Evolutionary conservation across 768 basidiomycete genomes (phyloP).

Genomic region (Termitomyces eurrhizus): DNA sequence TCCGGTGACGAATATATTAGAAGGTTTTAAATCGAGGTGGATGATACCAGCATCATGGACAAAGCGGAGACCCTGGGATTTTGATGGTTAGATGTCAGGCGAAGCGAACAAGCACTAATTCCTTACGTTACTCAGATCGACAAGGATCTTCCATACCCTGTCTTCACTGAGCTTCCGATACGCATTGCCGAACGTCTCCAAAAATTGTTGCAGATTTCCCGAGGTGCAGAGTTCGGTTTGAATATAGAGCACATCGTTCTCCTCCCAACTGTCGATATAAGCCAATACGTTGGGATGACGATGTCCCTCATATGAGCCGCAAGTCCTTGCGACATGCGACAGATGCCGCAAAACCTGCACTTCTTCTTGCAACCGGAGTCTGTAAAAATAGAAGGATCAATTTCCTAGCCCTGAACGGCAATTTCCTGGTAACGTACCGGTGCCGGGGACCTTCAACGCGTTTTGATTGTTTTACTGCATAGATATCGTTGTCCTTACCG

Average conservation of each 20-base stretch:
- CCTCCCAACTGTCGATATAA: conserved; percentile 96
- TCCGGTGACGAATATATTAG: conserved; percentile 89
- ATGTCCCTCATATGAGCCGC: conserved; percentile 30
- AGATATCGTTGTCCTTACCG: conserved; percentile 48
- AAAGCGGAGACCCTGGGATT: conserved; percentile 72
- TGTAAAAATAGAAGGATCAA: conserved; percentile 27
- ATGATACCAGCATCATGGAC: conserved; percentile 87
- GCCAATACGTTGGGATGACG: conserved; percentile 79
- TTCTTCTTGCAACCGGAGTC: conserved; percentile 88
- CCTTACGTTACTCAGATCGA: conserved; percentile 84
- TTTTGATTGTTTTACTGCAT: conserved; percentile 93
- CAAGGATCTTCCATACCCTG: conserved; percentile 93
- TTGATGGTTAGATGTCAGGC: conserved; percentile 23
- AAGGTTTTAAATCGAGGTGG: conserved; percentile 96
- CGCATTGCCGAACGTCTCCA: conserved; percentile 84
- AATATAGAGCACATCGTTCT: conserved; percentile 83
- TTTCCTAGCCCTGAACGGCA: conserved; percentile 18
- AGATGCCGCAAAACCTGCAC: conserved; percentile 88
- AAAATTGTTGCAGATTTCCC: conserved; percentile 87
- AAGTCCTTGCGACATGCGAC: conserved; percentile 28
- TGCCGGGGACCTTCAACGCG: conserved; percentile 88
- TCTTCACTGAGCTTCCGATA: conserved; percentile 88
- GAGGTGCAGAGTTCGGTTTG: conserved; percentile 92
- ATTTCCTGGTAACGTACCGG: conserved; percentile 50
- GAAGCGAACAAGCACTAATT: conserved; percentile 24